A percentile compares a stretch with the other conserved stretches of the same genome.
phyloP scores from a whole-genome alignment of 257 asterid genomes.

The Ajuga chamaepitys region DNA sequence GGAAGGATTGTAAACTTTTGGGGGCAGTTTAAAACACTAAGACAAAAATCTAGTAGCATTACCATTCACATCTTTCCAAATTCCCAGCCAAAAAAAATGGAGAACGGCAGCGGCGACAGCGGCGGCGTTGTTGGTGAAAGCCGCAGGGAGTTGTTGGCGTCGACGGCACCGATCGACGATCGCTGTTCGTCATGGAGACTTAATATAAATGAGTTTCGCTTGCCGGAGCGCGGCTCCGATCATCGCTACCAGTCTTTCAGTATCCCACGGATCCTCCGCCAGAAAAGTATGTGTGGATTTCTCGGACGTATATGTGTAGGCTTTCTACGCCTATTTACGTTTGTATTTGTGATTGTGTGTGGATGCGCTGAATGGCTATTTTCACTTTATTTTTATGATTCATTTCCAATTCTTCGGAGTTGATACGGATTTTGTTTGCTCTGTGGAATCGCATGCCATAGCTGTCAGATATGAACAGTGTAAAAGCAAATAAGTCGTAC shows the following conservation, averaged over 20 bases:
- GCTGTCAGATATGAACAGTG: neutral
- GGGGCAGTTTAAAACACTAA: constrained; percentile 7
- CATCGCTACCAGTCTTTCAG: constrained; percentile 23
- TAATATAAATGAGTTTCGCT: constrained; percentile 53
- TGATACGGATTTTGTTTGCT: neutral
- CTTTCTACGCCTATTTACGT: neutral
- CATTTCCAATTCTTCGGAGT: neutral
- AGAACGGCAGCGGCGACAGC: constrained; percentile 12
- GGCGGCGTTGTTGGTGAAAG: constrained; percentile 27
- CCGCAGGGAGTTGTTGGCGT: constrained; percentile 26
- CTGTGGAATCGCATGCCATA: constrained; percentile 1
- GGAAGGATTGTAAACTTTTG: neutral
- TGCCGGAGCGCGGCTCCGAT: constrained; percentile 50
- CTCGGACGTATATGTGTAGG: no score
- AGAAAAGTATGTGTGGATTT: no score
- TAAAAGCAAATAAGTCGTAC: neutral
- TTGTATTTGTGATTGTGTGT: neutral
- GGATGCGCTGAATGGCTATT: constrained; percentile 6
- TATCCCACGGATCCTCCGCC: constrained; percentile 40
- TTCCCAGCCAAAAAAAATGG: constrained; percentile 12
- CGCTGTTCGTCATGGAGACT: constrained; percentile 48
- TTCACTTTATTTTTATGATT: neutral
- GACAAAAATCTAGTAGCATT: neutral
- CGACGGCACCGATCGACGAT: constrained; percentile 21
- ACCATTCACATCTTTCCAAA: neutral